phyloP scores from a whole-genome alignment of 2,329 filamentous ascomycete genomes.

The Colletotrichum chrysophilum region DNA sequence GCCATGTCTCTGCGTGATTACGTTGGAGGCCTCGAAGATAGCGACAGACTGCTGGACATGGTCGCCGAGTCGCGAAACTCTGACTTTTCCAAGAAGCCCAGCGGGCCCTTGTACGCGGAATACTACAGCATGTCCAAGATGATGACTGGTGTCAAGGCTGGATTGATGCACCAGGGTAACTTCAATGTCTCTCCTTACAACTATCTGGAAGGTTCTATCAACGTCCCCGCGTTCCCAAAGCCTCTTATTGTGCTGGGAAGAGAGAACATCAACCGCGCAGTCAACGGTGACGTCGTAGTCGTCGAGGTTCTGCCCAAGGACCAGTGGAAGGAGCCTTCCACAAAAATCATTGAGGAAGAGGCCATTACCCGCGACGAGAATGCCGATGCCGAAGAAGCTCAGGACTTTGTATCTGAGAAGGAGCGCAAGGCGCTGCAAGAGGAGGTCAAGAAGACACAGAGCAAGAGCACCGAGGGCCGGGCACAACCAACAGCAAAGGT shows the following conservation, averaged over 20 bases:
- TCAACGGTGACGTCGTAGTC: conserved; percentile 91
- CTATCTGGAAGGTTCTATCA: conserved; percentile 91
- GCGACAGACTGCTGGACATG: conserved; percentile 89
- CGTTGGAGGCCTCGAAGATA: conserved; percentile 82
- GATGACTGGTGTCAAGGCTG: conserved; percentile 90
- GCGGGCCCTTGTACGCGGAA: conserved; percentile 82
- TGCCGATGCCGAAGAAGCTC: conserved; percentile 78
- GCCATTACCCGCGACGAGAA: conserved; percentile 92
- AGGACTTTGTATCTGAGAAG: conserved; percentile 82
- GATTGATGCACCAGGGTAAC: conserved; percentile 88
- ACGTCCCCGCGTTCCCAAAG: conserved; percentile 89
- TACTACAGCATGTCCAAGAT: conserved; percentile 89
- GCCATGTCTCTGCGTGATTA: conserved; percentile 77
- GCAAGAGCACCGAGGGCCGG: conserved; percentile 74
- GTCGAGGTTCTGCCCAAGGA: conserved; percentile 92
- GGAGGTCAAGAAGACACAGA: conserved; percentile 86
- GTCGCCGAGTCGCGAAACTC: conserved; percentile 80
- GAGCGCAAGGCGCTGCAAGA: conserved; percentile 89
- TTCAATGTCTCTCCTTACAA: conserved; percentile 99
- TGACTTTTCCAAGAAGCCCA: conserved; percentile 65
- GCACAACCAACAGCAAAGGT: conserved; percentile 91
- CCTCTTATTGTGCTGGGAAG: conserved; percentile 86
- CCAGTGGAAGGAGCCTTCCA: conserved; percentile 96
- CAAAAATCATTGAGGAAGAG: conserved; percentile 95
- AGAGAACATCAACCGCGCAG: conserved; percentile 93